Conservation (phyloP, 257 asterid species). For the Primulina tabacum region DNA sequence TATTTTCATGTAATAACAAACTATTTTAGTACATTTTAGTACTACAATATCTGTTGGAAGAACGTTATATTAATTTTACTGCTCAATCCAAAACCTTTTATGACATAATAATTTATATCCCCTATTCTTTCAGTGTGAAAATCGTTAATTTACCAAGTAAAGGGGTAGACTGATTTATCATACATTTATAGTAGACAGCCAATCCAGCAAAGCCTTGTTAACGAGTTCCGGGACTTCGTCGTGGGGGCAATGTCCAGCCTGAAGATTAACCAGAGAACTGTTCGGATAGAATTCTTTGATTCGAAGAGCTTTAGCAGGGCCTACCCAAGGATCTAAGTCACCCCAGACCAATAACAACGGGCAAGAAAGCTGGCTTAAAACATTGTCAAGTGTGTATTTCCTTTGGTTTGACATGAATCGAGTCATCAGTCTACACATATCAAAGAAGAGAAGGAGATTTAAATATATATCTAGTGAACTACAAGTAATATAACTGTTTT, state of each 20-base stretch:
- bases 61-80: too few relatives aligned
- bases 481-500: not conserved
- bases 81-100: too few relatives aligned
- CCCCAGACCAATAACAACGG: constrained; percentile 89
- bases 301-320: constrained; percentile 79
- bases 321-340: constrained; percentile 92
- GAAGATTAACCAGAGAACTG: constrained; percentile 60
- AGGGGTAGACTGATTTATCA: constrained; percentile 13
- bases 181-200: constrained; percentile 46
- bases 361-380: constrained; percentile 66
- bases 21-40: too few relatives aligned
- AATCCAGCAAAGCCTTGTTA: constrained; percentile 73
- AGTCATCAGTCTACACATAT: constrained; percentile 65
- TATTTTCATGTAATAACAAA: too few relatives aligned
- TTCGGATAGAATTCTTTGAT: constrained; percentile 75
- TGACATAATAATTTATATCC: too few relatives aligned
- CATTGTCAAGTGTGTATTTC: constrained; percentile 74
- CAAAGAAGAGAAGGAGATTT: not conserved
- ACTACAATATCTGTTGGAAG: too few relatives aligned
- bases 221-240: constrained; percentile 92
- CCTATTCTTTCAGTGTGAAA: too few relatives aligned
- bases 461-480: too few relatives aligned
- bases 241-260: constrained; percentile 96
- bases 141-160: too few relatives aligned
- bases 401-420: constrained; percentile 76